These are phyloP conservation scores for Malus hybrid DNA, from an alignment of 331 rosid genomes.

Conservation along the genomic window DNA sequence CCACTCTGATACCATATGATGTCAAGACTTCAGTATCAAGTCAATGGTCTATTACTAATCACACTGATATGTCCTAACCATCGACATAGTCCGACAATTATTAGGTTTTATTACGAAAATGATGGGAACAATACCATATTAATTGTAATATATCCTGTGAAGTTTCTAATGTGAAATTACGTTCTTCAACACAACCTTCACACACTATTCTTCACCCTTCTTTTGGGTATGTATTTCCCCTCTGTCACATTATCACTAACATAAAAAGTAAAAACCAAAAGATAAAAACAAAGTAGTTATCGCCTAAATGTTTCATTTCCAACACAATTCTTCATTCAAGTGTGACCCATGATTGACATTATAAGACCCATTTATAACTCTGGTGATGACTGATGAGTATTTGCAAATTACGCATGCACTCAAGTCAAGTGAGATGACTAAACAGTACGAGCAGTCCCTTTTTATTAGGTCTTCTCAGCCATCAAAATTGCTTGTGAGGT, in stretches of 20 bases:
- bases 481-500: constrained; percentile 7
- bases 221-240: not conserved
- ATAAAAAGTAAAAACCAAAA: too few relatives aligned
- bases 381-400: not conserved
- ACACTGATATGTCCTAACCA: not conserved
- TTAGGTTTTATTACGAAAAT: not conserved
- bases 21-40: not conserved
- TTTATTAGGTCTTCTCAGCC: not conserved
- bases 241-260: not conserved
- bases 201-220: not conserved
- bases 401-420: not conserved
- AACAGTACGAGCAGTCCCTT: not conserved
- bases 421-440: not conserved
- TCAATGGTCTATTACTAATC: not conserved
- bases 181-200: not conserved
- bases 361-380: not conserved
- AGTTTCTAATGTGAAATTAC: not conserved
- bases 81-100: not conserved
- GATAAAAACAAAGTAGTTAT: not conserved
- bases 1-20: not conserved
- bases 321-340: not conserved
- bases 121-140: not conserved
- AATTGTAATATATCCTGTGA: not conserved
- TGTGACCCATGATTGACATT: not conserved
- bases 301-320: not conserved